Evolutionary conservation across 495 filamentous ascomycete species (phyloP), one percentile per base, ranked within the genome.

Genomic region (Thozetella sp.): DNA sequence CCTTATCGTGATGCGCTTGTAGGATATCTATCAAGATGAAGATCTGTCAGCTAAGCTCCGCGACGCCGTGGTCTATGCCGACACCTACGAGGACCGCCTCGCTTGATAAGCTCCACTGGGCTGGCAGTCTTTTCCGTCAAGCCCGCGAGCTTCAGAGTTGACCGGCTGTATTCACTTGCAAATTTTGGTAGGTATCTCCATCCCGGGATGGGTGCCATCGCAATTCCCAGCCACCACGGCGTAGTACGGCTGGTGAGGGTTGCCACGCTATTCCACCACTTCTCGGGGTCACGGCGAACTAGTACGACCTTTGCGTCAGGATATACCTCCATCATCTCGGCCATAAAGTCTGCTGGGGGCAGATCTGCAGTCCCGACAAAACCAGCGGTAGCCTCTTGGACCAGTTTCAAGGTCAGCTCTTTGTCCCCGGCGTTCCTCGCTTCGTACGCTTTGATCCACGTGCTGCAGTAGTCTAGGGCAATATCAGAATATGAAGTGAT

Each of bases 291-390:
- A 37, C 69, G 57, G 37, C 60, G 59, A 4, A 66, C 65, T 40
- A 68, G 65, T 17, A 72, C 65, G 10, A 70, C 69, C n/a, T 62
- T 66, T 25, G 69, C 67, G 43, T 72, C 57, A 0, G 69, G 67
- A 51, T 68, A 70, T 22, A 67, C 20, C 54, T 64, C 62, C 57
- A 65, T 56, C 25, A 72, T 53, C 51, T 72, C 69, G 17, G 58
- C 62, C 22, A 68, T 61, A 22, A 66, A 64, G 48, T 63, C 51
- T 9, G 62, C 37, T 2, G 26, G 34, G 1, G 69, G 69, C 40
- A 58, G 50, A 40, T 72, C 69, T 23, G 67, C 67, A 2, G 54
- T 58, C 1, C 55, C 69, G 15, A 64, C 63, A 27, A 68, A 72
- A 45, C 69, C 69, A 1, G 59, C 63, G 0, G 62, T 56, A 4